Conservation (phyloP, 805 yeast genomes). For the Ogataea allantospora region DNA sequence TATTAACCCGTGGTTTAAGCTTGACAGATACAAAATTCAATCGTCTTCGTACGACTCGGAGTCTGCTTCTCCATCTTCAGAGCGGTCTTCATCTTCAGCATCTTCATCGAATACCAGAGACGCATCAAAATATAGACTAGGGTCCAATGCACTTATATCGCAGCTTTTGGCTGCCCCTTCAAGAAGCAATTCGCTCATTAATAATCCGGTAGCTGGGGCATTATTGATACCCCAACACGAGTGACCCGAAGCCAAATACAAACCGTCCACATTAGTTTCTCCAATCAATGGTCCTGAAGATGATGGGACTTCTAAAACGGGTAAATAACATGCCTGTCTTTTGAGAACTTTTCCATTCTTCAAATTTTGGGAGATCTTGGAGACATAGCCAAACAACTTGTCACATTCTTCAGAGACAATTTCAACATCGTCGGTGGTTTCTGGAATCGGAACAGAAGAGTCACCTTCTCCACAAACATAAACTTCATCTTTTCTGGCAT, state of each 20-base stretch:
- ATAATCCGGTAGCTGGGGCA: conserved; percentile 95
- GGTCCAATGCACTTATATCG: conserved; percentile 79
- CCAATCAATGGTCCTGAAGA: conserved; percentile 93
- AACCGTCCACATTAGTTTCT: conserved; percentile 78
- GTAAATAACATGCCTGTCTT: conserved; percentile 93
- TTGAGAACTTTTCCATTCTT: conserved; percentile 71
- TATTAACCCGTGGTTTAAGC: conserved; percentile 1
- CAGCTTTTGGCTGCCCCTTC: conserved; percentile 83
- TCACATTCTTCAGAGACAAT: conserved; percentile 87
- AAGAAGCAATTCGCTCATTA: conserved; percentile 80
- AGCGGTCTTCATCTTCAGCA: conserved; percentile 8
- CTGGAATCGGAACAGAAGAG: conserved; percentile 85
- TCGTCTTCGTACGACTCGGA: conserved; percentile 9
- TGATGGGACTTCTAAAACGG: conserved; percentile 90
- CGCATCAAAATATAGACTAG: conserved; percentile 84
- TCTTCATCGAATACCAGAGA: conserved; percentile 34
- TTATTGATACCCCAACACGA: conserved; percentile 99
- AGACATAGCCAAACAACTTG: conserved; percentile 76
- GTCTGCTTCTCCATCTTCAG: conserved; percentile 2
- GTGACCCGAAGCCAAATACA: conserved; percentile 87
- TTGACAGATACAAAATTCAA: conserved; percentile 3
- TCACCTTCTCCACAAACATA: conserved; percentile 98
- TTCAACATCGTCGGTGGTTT: conserved; percentile 89
- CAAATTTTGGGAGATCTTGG: conserved; percentile 68
- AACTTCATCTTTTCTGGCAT: conserved; percentile 93